A percentile compares a stretch with the other conserved stretches of the same genome.
phyloP scores from a whole-genome alignment of 2,329 filamentous ascomycete species.

The Neonectria hederae region DNA sequence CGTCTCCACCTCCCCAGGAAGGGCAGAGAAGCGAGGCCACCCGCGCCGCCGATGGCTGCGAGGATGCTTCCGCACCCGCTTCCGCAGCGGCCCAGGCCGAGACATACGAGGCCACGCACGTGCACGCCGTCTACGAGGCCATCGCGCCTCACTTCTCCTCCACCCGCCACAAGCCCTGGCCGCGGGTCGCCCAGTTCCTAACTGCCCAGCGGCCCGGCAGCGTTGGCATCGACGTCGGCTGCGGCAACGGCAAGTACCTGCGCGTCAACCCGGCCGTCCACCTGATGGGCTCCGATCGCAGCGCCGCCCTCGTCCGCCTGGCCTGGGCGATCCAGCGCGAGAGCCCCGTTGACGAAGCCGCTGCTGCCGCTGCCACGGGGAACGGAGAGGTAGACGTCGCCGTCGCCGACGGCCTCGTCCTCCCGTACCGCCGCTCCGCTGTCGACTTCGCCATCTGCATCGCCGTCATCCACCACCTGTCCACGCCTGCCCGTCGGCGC shows the following conservation, averaged over 20 bases:
- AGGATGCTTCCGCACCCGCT: slow-evolving; percentile 15
- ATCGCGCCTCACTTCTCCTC: slow-evolving; percentile 87
- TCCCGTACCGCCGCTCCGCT: slow-evolving; percentile 73
- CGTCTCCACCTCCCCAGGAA: slow-evolving; percentile 15
- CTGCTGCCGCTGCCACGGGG: not conserved
- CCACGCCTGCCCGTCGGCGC: slow-evolving; percentile 76
- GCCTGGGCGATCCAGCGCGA: slow-evolving; percentile 48
- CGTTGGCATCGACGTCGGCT: slow-evolving; percentile 90
- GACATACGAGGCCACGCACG: slow-evolving; percentile 84
- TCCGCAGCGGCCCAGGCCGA: slow-evolving; percentile 47
- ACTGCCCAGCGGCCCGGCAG: slow-evolving; percentile 71
- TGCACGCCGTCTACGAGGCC: slow-evolving; percentile 90
- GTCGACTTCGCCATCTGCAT: slow-evolving; percentile 92
- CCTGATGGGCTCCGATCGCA: slow-evolving; percentile 88
- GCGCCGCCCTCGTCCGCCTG: slow-evolving; percentile 63
- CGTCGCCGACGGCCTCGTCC: slow-evolving; percentile 83
- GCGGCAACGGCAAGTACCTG: slow-evolving; percentile 97
- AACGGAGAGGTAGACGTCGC: slow-evolving; percentile 68
- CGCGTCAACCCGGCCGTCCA: slow-evolving; percentile 79
- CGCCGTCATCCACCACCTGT: slow-evolving; percentile 93
- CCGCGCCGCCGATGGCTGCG: too few species aligned
- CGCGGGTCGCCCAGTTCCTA: slow-evolving; percentile 85
- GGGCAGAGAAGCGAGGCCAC: not conserved
- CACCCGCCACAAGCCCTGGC: slow-evolving; percentile 88
- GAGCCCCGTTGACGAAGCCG: slow-evolving; percentile 27